A percentile compares a stretch with the other conserved stretches of the same genome.
Conservation (phyloP, 768 basidiomycete species). For the Suillus subluteus region DNA sequence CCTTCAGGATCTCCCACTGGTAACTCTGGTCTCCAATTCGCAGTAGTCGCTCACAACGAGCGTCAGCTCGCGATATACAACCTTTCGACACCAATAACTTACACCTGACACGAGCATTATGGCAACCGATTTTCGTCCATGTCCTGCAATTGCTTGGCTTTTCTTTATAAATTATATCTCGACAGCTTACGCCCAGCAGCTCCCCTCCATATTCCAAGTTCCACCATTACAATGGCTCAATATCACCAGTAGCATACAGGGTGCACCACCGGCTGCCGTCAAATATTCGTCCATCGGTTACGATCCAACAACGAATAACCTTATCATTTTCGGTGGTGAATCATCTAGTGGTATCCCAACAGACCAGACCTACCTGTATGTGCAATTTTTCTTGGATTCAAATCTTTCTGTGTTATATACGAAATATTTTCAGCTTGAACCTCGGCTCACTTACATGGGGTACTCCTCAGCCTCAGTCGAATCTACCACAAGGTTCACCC, state of each 20-base stretch:
- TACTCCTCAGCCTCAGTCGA: slow-evolving; percentile 52
- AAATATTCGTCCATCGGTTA: slow-evolving; percentile 74
- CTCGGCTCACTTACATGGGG: slow-evolving; percentile 66
- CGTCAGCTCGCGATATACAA: slow-evolving; percentile 25
- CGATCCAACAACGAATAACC: slow-evolving; percentile 48
- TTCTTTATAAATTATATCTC: slow-evolving; percentile 20
- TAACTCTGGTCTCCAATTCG: slow-evolving; percentile 17
- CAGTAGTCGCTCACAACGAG: slow-evolving; percentile 30
- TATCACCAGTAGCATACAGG: slow-evolving; percentile 57
- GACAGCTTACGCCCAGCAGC: slow-evolving; percentile 45
- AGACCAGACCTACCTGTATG: slow-evolving; percentile 71
- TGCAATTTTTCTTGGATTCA: slow-evolving; percentile 10
- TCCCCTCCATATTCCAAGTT: slow-evolving; percentile 53
- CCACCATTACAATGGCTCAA: slow-evolving; percentile 67
- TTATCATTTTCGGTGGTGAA: slow-evolving; percentile 79
- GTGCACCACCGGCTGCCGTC: slow-evolving; percentile 60
- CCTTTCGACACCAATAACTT: slow-evolving; percentile 28
- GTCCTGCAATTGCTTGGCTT: slow-evolving; percentile 19
- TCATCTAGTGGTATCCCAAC: slow-evolving; percentile 65
- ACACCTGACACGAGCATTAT: slow-evolving; percentile 23
- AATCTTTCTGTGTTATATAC: slow-evolving; percentile 11
- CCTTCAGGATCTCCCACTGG: slow-evolving; percentile 11
- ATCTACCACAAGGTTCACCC: slow-evolving; percentile 50
- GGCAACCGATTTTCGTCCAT: slow-evolving; percentile 14
- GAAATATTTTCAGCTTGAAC: slow-evolving; percentile 52